Evolutionary conservation across 2,329 filamentous ascomycete species (phyloP), one percentile per base, ranked within the genome.

Genomic region (Microcyclosporella mali): DNA sequence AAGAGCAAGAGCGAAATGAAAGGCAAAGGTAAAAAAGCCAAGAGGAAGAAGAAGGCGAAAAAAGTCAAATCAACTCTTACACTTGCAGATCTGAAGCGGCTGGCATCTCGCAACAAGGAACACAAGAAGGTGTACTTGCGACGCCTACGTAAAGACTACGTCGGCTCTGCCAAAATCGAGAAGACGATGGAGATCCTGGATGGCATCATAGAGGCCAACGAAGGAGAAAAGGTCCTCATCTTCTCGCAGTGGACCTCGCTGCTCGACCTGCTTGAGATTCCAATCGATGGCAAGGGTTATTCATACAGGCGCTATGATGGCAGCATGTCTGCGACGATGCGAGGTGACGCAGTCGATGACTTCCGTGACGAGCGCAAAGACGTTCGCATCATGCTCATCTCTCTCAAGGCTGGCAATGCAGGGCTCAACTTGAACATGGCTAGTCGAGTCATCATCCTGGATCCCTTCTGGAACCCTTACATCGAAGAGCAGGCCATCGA

Each of bases 401-500:
- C 84, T 1, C 71, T 90, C 37, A 87, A 86, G 56, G 85, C 86
- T 1, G 86, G 86, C 27, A 90, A 90, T 55, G 81, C 88, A 0
- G 89, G 89, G 1, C 75, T 95, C 34, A 95, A 95, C 58, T 74
- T 95, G 16, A 86, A 84, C 30, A 79, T 81, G 14, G 89, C 88
- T 0, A 87, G 82, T 1, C 83, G 88, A 50, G 86, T 95, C 53
- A 87, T 95, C 63, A 85, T 95, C 51, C 80, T 94, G 59, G 88
- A 95, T 60, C 88, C 88, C 0, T 94, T 94, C 68, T 95, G 88
- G 87, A 95, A 95, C 51, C 89, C 88, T 0, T 94, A 84, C 60
- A 84, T 94, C 37, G 89, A 95, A 66, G 87, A 88, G 65, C 89
- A 95, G 66, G 89, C 89, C 3, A 82, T 95, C 38, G 89, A 94